Percentiles rank a stretch among this genome's conserved stretches.
Evolutionary conservation across 2,329 filamentous ascomycete species (phyloP).

Genomic region (Purpureocillium lavendulum): DNA sequence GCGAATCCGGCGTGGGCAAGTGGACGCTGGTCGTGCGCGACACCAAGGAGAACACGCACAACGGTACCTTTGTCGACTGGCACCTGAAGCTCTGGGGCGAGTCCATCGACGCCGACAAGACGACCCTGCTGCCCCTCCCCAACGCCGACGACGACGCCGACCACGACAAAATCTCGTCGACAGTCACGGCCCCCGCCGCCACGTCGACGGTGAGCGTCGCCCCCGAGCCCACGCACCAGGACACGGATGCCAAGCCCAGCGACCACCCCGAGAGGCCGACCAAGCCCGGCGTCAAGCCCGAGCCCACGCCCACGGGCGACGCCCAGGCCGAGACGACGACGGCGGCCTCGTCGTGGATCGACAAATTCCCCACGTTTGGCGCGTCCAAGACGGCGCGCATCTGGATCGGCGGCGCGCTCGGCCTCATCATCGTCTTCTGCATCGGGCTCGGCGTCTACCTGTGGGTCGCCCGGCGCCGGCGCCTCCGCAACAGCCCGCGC

Average conservation of each 20-base stretch:
- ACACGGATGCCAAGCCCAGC: conserved; percentile 37
- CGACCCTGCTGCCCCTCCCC: conserved; percentile 71
- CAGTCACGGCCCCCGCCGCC: conserved; percentile 16
- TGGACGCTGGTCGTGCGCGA: conserved; percentile 93
- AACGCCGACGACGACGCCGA: conserved; percentile 76
- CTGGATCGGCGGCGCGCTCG: conserved; percentile 86
- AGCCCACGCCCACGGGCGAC: conserved; percentile 20
- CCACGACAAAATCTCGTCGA: conserved; percentile 60
- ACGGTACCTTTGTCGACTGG: conserved; percentile 82
- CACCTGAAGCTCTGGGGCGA: conserved; percentile 93
- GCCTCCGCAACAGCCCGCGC: conserved; percentile 63
- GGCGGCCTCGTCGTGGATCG: conserved; percentile 65
- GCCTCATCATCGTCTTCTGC: conserved; percentile 82
- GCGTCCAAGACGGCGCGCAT: conserved; percentile 78
- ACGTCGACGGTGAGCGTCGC: conserved; percentile 39
- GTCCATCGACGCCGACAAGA: conserved; percentile 65
- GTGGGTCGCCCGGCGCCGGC: conserved; percentile 68
- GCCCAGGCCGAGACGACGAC: conserved; percentile 20
- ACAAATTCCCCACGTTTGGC: conserved; percentile 85
- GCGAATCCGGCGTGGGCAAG: conserved; percentile 75
- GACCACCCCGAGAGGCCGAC: conserved; percentile 58
- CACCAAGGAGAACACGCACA: conserved; percentile 65
- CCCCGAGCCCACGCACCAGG: conserved; percentile 34
- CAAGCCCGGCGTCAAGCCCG: conserved; percentile 32
- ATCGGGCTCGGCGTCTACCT: conserved; percentile 73